Percentiles rank a stretch among this genome's conserved stretches.
phyloP scores from a whole-genome alignment of 129 eudicot species.

The Escallonia herrerae region DNA sequence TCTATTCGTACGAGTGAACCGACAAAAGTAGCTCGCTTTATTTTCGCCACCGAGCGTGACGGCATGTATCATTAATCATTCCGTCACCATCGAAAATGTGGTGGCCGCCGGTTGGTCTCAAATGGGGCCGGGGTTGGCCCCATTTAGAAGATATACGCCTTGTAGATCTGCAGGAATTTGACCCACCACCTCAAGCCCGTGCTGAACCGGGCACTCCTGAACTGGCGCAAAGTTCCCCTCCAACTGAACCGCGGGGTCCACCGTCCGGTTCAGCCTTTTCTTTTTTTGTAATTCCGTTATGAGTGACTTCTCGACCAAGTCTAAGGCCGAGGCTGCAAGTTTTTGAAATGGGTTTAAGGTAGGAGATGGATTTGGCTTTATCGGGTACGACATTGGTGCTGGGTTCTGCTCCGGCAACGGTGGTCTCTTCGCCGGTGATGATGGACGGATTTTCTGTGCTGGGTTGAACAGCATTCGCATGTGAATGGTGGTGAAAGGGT shows the following conservation, averaged over 20 bases:
- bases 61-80: constrained; percentile 85
- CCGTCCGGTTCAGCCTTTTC: constrained; percentile 22
- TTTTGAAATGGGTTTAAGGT: constrained; percentile 45
- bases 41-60: constrained; percentile 35
- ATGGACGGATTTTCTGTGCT: constrained; percentile 16
- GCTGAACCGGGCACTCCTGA: constrained; percentile 51
- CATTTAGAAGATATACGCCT: constrained; percentile 66
- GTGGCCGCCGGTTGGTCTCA: constrained; percentile 42
- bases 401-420: constrained; percentile 11
- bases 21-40: constrained; percentile 44
- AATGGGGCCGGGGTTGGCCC: constrained; percentile 61
- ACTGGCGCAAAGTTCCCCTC: constrained; percentile 72
- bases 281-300: constrained; percentile 19
- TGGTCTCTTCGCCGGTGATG: neutral
- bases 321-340: constrained; percentile 41
- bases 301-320: constrained; percentile 32
- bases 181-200: constrained; percentile 52
- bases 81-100: constrained; percentile 80
- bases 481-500: neutral
- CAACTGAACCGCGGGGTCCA: constrained; percentile 53
- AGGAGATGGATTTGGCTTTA: constrained; percentile 5
- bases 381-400: neutral
- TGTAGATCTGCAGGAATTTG: constrained; percentile 35
- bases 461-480: constrained; percentile 33
- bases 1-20: constrained; percentile 60